Evolutionary conservation across 805 yeast species (phyloP).

Genomic region (Saturnispora galanensis): DNA sequence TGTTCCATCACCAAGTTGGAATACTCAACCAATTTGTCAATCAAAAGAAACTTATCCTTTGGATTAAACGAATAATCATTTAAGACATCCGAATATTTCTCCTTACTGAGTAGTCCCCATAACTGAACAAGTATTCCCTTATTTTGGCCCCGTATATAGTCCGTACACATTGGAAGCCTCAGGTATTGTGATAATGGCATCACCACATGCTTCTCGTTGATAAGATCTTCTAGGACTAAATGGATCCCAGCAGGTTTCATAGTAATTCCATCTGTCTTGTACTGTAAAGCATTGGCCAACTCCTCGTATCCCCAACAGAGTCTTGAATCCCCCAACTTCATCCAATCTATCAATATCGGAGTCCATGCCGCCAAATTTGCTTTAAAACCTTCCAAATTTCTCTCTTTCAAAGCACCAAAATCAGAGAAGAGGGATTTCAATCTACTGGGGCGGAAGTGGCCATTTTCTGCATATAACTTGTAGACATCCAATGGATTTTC

Average conservation of each 20-base stretch:
- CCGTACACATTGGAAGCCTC: constrained; percentile 2
- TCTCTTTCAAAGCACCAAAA: constrained; percentile 32
- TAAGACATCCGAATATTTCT: too few species aligned
- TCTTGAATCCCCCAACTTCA: constrained; percentile 19
- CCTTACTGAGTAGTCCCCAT: neutral
- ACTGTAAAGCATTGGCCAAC: constrained; percentile 11
- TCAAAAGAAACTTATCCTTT: constrained; percentile 16
- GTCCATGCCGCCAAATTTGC: constrained; percentile 43
- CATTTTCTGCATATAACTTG: constrained; percentile 1
- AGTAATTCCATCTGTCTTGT: constrained; percentile 7
- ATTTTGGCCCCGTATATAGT: neutral
- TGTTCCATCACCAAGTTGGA: constrained; percentile 5
- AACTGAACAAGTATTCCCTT: constrained; percentile 11
- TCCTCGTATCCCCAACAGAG: constrained; percentile 17
- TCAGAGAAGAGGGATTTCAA: constrained; percentile 40
- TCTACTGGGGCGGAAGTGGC: constrained; percentile 22
- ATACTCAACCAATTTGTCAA: constrained; percentile 12
- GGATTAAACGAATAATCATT: constrained; percentile 8
- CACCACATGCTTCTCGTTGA: constrained; percentile 16
- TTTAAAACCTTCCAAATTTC: constrained; percentile 38
- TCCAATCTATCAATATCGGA: constrained; percentile 22
- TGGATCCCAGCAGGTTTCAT: constrained; percentile 20
- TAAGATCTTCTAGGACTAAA: constrained; percentile 18
- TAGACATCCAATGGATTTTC: too few species aligned
- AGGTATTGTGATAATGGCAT: constrained; percentile 17